Conservation (phyloP, 768 basidiomycete species). For the Boletus sp. region DNA sequence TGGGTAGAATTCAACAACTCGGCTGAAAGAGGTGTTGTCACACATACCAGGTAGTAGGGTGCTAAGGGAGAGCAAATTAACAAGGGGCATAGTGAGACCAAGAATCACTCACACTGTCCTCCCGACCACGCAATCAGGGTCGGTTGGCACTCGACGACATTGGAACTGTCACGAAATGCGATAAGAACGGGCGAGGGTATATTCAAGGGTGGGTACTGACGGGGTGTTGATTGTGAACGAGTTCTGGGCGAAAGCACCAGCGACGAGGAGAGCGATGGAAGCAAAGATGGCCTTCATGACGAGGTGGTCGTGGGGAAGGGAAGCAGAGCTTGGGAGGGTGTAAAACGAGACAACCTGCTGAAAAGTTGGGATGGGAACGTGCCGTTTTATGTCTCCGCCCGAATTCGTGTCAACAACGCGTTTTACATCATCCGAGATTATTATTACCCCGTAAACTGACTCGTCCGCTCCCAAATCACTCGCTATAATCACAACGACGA, state of each 20-base stretch:
- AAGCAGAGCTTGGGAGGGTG: conserved; percentile 1
- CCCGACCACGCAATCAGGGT: conserved; percentile 51
- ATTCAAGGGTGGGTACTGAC: conserved; percentile 39
- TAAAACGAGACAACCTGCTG: conserved; percentile 12
- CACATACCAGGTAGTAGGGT: conserved; percentile 64
- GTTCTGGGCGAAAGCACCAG: conserved; percentile 47
- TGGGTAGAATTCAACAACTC: background rate
- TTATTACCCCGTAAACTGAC: too few species aligned
- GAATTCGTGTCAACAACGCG: conserved; percentile 11
- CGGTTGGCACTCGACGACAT: conserved; percentile 57
- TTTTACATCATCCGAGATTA: conserved; percentile 10
- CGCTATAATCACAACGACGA: conserved; percentile 14
- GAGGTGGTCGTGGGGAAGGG: conserved; percentile 10
- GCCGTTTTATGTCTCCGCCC: conserved; percentile 34
- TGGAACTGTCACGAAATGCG: conserved; percentile 33
- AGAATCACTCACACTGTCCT: conserved; percentile 46
- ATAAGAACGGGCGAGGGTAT: background rate
- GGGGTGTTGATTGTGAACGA: conserved; percentile 64
- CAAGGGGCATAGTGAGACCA: accelerated
- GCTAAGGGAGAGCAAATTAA: conserved; percentile 31
- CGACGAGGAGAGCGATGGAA: conserved; percentile 40
- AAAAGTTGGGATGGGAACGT: conserved; percentile 16
- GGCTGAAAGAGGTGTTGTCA: background rate
- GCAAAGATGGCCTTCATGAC: conserved; percentile 47
- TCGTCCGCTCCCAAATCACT: background rate